Evolutionary conservation across 2,329 filamentous ascomycete species (phyloP).

Genomic region (Sporothrix dimorphospora): DNA sequence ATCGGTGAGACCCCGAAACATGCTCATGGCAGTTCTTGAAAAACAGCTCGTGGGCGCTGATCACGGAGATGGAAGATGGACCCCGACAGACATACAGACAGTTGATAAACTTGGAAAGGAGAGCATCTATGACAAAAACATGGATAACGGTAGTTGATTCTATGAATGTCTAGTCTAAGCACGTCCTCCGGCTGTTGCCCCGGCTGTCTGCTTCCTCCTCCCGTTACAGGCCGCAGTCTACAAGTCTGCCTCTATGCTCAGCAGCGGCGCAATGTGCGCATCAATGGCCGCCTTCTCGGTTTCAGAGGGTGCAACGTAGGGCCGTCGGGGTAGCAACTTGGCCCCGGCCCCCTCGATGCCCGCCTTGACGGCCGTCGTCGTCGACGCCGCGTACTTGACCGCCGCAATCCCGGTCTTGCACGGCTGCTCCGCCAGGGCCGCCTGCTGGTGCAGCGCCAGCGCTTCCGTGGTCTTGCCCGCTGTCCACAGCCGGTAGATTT

Average conservation of each 20-base stretch:
- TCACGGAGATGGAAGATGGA: background rate
- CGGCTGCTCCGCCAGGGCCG: slow-evolving; percentile 26
- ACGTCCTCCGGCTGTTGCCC: no score
- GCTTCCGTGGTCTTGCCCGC: slow-evolving; percentile 1
- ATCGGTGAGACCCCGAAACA: no score
- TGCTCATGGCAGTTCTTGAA: background rate
- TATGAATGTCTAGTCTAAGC: background rate
- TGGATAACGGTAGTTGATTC: background rate
- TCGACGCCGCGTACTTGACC: slow-evolving; percentile 68
- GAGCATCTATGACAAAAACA: no score
- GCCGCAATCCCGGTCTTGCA: slow-evolving; percentile 63
- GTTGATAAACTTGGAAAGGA: no score
- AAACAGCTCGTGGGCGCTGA: background rate
- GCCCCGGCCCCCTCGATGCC: slow-evolving; percentile 62
- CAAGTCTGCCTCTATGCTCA: background rate
- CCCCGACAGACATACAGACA: no score
- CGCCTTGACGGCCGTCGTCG: slow-evolving; percentile 59
- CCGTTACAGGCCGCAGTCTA: background rate
- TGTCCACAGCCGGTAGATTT: slow-evolving; percentile 64
- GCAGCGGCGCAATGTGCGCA: background rate
- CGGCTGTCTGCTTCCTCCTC: background rate
- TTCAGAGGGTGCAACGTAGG: slow-evolving; percentile 57
- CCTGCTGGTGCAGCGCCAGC: background rate
- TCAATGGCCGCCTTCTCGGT: slow-evolving; percentile 44
- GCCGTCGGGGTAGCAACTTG: slow-evolving; percentile 61